Base-by-base conservation (phyloP, 352 stramenopile genomes). In the Globisporangium uncinulatum region DNA sequence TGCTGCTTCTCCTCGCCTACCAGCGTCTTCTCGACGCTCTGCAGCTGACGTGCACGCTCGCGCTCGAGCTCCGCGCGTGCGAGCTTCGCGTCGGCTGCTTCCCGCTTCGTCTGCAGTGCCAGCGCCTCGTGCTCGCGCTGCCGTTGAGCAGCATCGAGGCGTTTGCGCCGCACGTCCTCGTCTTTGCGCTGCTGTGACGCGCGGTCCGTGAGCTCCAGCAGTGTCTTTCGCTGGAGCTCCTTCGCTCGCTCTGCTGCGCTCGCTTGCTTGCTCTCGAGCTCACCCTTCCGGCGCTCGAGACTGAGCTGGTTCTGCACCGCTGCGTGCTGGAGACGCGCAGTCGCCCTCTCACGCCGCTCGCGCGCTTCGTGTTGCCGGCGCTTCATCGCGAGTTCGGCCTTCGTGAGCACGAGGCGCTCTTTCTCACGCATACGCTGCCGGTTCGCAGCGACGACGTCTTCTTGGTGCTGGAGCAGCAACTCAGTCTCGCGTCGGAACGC, bases 401-500 rank as follows among this genome's bases (percentile, higher is more conserved):
- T 90, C 20, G 67, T 37, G 15, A 71, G 52, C 20, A 86, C 79
- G 24, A 81, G 71, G 15, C 70, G 64, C 50, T 92, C 83, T 20
- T 84, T 88, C 47, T 88, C 78, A 11, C 87, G 20, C 65, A 90
- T 87, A 42, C 67, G 65, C 19, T 73, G 57, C 4, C 77, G 60
- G 51, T 86, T 88, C 29, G 54, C 62, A 4, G 59, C 62, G 0
- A 88, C 66, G 10, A 74, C 50, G 21, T 83, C 73, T 62, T 90
- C 83, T 42, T 92, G 83, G 24, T 88, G 76, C 29, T 73, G 57
- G 10, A 90, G 47, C n/a, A 92, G 45, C 17, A 67, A 65, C 20
- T 88, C 76, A 0, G 83, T 90, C 24, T 92, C 76, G 31, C 59
- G 59, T 21, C 69, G 63, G 62, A 87, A 89, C 29, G 82, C 76